Base-by-base conservation (phyloP, 352 stramenopile species). In the Pythium aristosporum region DNA sequence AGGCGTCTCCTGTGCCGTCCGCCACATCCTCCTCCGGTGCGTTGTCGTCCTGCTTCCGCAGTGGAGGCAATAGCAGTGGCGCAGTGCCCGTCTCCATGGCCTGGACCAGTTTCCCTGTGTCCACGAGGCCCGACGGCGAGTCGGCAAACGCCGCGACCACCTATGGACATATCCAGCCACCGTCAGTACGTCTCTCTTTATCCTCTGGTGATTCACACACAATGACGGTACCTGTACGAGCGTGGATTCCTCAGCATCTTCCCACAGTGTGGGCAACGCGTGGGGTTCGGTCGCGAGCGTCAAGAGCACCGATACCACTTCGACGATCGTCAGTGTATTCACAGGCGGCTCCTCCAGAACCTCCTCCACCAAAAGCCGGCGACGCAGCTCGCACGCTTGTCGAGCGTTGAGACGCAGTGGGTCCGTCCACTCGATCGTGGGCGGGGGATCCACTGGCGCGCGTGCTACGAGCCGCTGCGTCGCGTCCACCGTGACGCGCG, bases 181-280 rank as follows among this genome's bases (percentile, higher is more conserved):
- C 25, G 44, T 43, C 42, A 41, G 30, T 15, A 42, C 3, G 25
- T 30, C 25, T 30, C 25, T 34, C 37, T 16, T 13, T 47, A 16
- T 18, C 12, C 9, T 30, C 30, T 44, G 16, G 25, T 13, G 18
- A 8, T 30, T 23, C 12, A 13, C n/a, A 48, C 25, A 34, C 7
- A 37, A 16, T 12, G 16, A 47, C 10, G 42, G 28, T 61, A 89
- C 82, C 76, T 86, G 66, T 56, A 71, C 75, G 18, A 91, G 71
- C 28, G 75, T 44, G 34, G 79, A 67, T 20, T 76, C 64, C 10
- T 72, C 65, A 18, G 77, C 79, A 42, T 53, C 36, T 47, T 72
- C 72, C 82, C 78, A 88, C 2, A 63, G 39, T 13, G 59, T 50
- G 28, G 82, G 80, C 30, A 91, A 61, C 18, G 72, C 71, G 56